Conservation (phyloP, 768 basidiomycete genomes). For the Suillus hirtellus region DNA sequence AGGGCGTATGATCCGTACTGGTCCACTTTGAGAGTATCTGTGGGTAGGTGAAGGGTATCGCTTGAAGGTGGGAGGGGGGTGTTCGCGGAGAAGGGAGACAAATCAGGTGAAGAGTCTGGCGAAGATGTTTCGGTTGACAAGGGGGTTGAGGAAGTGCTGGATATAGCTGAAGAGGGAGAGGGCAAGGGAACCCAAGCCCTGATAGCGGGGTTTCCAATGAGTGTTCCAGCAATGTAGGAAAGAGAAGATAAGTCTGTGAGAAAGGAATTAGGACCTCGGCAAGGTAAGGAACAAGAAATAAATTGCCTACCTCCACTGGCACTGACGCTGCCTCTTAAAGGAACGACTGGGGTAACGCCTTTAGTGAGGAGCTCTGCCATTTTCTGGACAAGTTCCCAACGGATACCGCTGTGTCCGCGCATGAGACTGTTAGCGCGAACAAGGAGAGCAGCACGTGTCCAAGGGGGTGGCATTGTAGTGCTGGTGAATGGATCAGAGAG, state of each 20-base stretch:
- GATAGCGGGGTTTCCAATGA: conserved; percentile 80
- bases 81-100: conserved; percentile 28
- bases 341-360: conserved; percentile 78
- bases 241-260: conserved; percentile 70
- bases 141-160: conserved; percentile 4
- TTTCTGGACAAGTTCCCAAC: conserved; percentile 76
- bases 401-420: conserved; percentile 84
- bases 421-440: conserved; percentile 89
- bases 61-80: conserved; percentile 45
- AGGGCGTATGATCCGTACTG: not conserved
- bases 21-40: not conserved
- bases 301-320: conserved; percentile 67
- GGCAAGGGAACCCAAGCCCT: conserved; percentile 58
- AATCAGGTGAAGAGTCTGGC: not conserved
- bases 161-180: conserved; percentile 9
- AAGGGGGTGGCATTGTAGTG: conserved; percentile 79
- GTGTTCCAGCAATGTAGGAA: conserved; percentile 78
- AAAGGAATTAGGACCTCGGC: conserved; percentile 16
- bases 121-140: conserved; percentile 3
- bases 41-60: conserved; percentile 40
- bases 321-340: conserved; percentile 80
- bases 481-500: conserved; percentile 68
- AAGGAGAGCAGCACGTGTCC: conserved; percentile 86
- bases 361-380: conserved; percentile 72
- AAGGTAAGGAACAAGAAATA: not conserved